Evolutionary conservation across 176 grass and related monocot genomes (phyloP), one percentile per base, ranked within the genome.

Genomic region (Phyllostachys edulis): DNA sequence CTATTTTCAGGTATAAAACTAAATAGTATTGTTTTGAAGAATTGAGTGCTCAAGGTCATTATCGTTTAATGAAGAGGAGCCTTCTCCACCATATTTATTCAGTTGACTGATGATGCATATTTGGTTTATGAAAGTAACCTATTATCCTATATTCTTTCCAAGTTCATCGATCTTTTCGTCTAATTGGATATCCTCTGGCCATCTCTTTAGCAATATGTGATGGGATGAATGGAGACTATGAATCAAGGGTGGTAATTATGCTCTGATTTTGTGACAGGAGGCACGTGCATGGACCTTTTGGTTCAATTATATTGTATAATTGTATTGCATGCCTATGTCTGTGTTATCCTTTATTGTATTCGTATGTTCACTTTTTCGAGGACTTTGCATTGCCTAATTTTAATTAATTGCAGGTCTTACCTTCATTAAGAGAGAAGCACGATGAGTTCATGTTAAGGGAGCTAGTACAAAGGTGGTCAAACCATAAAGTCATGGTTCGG

Each of bases 401-500:
- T 37, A 66, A 50, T 57, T 76, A 85, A 60, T 47, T 70, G 49
- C 44, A 98, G 96, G 93, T 96, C 17, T 85, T 99, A 60, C 97
- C 93, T 68, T 93, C 97, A 11, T 80, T 99, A 87, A 92, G 92
- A 87, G 93, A 92, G 71, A 96, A 99, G 56, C 93, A 99, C 41
- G 87, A 96, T 8, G 93, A 91, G 52, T 99, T 90, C 83, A 99
- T 96, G 93, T 29, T 99, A 47, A 96, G 89, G 68, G 93, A 99
- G 78, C 82, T 99, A 61, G 89, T 94, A 16, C 88, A 82, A 62
- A 94, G 93, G 86, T 99, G 93, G 97, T 80, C 74, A 52, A 99
- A 96, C 89, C 97, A 99, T 85, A 96, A 94, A 90, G 78, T 96
- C 51, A 99, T 99, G 93, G 91, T 92, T 77, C 87, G 93, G 55